phyloP scores from a whole-genome alignment of 257 asterid genomes.

The Gentiana straminea region DNA sequence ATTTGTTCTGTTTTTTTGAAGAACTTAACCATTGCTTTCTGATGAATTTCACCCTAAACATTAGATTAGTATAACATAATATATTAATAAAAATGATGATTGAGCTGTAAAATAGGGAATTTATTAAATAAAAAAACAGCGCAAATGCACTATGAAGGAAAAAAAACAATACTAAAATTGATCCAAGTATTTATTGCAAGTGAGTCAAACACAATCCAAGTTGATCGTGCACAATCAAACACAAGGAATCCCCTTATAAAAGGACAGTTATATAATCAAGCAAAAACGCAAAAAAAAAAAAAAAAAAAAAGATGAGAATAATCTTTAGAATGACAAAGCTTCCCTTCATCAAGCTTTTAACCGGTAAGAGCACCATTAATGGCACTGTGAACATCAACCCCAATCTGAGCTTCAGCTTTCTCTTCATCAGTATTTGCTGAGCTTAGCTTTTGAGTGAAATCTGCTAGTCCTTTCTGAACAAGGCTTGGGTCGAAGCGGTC shows the following conservation, averaged over 20 bases:
- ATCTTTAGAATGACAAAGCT: not conserved
- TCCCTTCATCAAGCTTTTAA: constrained; percentile 13
- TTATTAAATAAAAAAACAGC: too few relatives aligned
- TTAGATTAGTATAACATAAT: too few relatives aligned
- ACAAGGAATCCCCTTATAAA: constrained; percentile 2
- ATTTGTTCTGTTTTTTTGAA: too few relatives aligned
- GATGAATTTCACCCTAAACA: too few relatives aligned
- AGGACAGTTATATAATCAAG: constrained; percentile 7
- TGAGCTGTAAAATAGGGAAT: too few relatives aligned
- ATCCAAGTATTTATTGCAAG: constrained; percentile 11
- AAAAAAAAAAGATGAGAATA: not conserved
- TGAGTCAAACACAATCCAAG: constrained; percentile 1
- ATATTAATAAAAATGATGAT: too few relatives aligned
- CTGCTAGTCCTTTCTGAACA: constrained; percentile 63
- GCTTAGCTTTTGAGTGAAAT: constrained; percentile 64
- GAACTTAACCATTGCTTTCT: too few relatives aligned
- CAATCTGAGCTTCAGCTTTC: constrained; percentile 87
- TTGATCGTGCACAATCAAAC: constrained; percentile 7
- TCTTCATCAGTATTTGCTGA: constrained; percentile 66
- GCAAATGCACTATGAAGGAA: too few relatives aligned
- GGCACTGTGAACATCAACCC: constrained; percentile 78
- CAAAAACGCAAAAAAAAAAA: constrained; percentile 1
- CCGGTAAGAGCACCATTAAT: constrained; percentile 76
- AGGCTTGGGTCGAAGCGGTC: constrained; percentile 52
- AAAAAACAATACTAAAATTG: not conserved